phyloP scores from a whole-genome alignment of 768 basidiomycete genomes.

The Pulveroboletus sp. region DNA sequence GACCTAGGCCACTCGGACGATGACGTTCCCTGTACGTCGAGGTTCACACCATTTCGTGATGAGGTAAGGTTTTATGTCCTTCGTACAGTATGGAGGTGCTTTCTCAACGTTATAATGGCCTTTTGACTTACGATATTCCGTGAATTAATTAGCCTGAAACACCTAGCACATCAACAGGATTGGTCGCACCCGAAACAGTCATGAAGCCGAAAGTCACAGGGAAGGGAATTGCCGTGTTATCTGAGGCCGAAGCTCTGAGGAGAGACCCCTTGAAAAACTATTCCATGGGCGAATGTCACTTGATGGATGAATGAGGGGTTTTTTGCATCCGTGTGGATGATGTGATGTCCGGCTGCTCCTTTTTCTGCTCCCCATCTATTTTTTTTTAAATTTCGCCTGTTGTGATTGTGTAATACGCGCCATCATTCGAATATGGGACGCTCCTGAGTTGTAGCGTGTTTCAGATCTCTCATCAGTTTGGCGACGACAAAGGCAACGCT shows the following conservation, averaged over 20 bases:
- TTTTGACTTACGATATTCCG: background rate
- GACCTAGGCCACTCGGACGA: constrained; percentile 29
- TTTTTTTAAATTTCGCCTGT: background rate
- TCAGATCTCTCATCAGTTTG: background rate
- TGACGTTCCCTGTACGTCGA: constrained; percentile 43
- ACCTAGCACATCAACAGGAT: constrained; percentile 25
- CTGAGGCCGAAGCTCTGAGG: constrained; percentile 74
- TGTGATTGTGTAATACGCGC: too few relatives aligned
- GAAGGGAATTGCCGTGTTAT: constrained; percentile 40
- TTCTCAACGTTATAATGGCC: constrained; percentile 4
- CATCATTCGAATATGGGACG: constrained; percentile 7
- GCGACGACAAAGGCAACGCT: background rate
- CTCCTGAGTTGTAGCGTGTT: constrained; percentile 18
- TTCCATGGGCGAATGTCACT: constrained; percentile 19
- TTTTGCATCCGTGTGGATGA: background rate
- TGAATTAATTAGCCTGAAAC: constrained; percentile 16
- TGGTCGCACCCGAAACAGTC: constrained; percentile 46
- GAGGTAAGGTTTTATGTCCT: constrained; percentile 43
- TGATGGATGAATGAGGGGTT: constrained; percentile 21
- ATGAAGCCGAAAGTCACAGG: constrained; percentile 59
- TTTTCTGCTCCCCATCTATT: constrained; percentile 17
- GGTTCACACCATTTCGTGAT: constrained; percentile 70
- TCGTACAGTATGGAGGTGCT: background rate
- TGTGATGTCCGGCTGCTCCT: background rate
- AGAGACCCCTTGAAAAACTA: constrained; percentile 83